Conservation (phyloP, 345 rosid genomes). For the Ricinus communis region DNA sequence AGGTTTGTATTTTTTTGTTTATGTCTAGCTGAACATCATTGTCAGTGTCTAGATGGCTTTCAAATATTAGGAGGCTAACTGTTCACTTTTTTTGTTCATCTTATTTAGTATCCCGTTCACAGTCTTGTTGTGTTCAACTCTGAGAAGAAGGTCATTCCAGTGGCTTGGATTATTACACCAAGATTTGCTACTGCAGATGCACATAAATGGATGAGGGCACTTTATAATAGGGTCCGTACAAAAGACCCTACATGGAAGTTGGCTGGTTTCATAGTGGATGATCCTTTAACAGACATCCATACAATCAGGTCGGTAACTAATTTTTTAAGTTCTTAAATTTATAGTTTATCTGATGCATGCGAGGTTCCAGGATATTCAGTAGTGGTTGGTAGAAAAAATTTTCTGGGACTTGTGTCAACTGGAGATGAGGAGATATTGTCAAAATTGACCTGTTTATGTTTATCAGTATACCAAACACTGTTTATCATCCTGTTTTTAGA, state of each 20-base stretch:
- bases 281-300: slow-evolving; percentile 69
- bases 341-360: neutral
- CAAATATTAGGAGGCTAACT: slow-evolving; percentile 31
- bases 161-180: slow-evolving; percentile 90
- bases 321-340: slow-evolving; percentile 5
- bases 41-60: slow-evolving; percentile 6
- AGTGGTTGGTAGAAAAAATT: neutral
- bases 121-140: slow-evolving; percentile 85
- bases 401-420: neutral
- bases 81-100: slow-evolving; percentile 24
- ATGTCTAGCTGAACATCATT: neutral
- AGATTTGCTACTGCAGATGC: slow-evolving; percentile 58
- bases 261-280: slow-evolving; percentile 95
- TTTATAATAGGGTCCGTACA: slow-evolving; percentile 75
- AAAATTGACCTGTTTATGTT: neutral
- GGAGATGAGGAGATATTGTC: neutral
- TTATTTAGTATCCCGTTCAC: slow-evolving; percentile 76
- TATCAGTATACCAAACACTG: neutral
- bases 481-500: neutral
- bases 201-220: slow-evolving; percentile 88
- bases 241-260: slow-evolving; percentile 89
- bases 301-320: slow-evolving; percentile 57
- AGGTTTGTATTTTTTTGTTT: slow-evolving; percentile 54
- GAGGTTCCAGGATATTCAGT: neutral
- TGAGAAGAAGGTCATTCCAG: slow-evolving; percentile 92